Evolutionary conservation across 106 monocot species (phyloP).

Genomic region (Dioscorea dumetorum): DNA sequence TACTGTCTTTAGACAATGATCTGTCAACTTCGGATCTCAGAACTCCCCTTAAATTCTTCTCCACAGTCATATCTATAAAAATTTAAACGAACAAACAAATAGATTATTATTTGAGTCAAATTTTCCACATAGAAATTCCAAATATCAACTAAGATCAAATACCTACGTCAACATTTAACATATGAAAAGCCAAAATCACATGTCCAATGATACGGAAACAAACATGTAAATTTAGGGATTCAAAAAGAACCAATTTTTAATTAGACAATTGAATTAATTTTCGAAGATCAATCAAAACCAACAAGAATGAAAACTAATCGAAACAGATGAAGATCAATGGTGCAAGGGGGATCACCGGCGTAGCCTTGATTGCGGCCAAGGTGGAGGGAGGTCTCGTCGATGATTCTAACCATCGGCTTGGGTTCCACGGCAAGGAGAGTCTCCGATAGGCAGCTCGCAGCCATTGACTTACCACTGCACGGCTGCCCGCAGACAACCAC

Average conservation of each 20-base stretch:
- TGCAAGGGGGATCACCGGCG: conserved; percentile 21
- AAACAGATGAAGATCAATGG: not conserved
- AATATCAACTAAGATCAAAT: no score
- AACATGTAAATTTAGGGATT: no score
- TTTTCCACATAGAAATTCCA: no score
- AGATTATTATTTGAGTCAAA: no score
- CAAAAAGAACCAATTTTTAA: no score
- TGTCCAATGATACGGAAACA: no score
- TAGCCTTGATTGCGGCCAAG: conserved; percentile 81
- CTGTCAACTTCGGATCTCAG: conserved; percentile 96
- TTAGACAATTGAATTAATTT: no score
- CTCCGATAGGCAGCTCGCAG: conserved; percentile 40
- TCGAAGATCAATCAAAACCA: no score
- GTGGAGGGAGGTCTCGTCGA: conserved; percentile 93
- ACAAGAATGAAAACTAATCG: no score
- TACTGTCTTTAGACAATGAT: conserved; percentile 75
- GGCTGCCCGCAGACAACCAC: conserved; percentile 98
- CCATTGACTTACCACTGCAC: conserved; percentile 91
- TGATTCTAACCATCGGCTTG: conserved; percentile 62
- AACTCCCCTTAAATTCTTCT: conserved; percentile 96
- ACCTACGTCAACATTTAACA: no score
- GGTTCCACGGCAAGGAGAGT: conserved; percentile 34
- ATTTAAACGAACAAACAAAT: no score
- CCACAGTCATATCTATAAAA: conserved; percentile 76
- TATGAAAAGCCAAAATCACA: no score